A percentile compares a stretch with the other conserved stretches of the same genome.
Evolutionary conservation across 768 basidiomycete species (phyloP).

Genomic region (Cubamyces lactineus): DNA sequence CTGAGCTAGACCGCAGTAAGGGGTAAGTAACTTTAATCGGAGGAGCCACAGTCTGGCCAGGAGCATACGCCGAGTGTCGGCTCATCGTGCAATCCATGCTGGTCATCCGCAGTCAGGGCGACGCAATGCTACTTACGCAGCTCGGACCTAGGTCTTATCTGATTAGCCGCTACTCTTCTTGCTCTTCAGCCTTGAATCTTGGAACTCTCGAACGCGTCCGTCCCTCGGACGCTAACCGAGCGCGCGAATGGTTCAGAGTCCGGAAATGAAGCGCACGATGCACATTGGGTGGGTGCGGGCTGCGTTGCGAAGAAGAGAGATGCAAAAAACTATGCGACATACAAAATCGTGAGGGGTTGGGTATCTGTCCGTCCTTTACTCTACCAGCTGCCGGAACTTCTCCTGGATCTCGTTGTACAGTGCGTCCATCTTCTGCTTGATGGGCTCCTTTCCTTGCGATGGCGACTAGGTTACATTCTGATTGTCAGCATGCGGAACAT

Average conservation of each 20-base stretch:
- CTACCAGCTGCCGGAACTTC: conserved; percentile 85
- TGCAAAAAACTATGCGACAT: conserved; percentile 16
- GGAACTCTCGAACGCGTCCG: neutral
- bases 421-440: conserved; percentile 81
- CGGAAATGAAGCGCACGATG: neutral
- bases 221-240: neutral
- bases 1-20: conserved; percentile 12
- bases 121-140: neutral
- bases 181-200: neutral
- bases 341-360: conserved; percentile 22
- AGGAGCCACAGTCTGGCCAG: neutral
- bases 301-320: conserved; percentile 2
- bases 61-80: conserved; percentile 7
- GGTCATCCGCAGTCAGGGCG: conserved; percentile 4
- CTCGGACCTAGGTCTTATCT: neutral
- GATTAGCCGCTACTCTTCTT: neutral
- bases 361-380: conserved; percentile 48
- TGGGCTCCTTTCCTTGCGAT: conserved; percentile 83
- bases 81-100: neutral
- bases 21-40: conserved; percentile 2
- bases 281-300: neutral
- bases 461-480: conserved; percentile 61
- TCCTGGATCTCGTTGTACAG: conserved; percentile 88
- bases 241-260: neutral
- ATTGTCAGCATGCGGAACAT: neutral